Evolutionary conservation across 108 stramenopile species (phyloP).

Genomic region (Cyclotella baltica): DNA sequence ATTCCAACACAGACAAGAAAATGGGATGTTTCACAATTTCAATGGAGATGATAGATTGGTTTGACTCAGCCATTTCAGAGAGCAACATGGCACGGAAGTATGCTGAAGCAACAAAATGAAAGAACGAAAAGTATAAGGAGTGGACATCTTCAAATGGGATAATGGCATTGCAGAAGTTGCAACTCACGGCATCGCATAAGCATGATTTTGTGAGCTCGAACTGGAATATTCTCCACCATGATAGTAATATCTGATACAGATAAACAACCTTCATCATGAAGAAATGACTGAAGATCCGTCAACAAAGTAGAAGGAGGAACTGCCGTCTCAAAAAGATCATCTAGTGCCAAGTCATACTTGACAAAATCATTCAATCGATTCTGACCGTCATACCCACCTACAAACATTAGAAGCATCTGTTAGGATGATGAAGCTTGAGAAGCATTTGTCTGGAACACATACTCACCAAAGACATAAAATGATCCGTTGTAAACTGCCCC

Average conservation of each 20-base stretch:
- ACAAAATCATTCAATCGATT: constrained; percentile 95
- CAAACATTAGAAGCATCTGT: too few relatives aligned
- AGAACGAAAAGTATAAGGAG: not conserved
- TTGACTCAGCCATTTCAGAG: constrained; percentile 91
- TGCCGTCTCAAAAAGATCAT: constrained; percentile 48
- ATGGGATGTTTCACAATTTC: constrained; percentile 76
- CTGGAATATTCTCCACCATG: constrained; percentile 83
- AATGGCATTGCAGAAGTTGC: too few relatives aligned
- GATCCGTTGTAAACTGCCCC: constrained; percentile 72
- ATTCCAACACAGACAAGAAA: constrained; percentile 91
- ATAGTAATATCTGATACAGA: constrained; percentile 93
- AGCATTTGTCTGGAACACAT: too few relatives aligned
- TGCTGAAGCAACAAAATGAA: constrained; percentile 19
- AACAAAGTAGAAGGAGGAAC: constrained; percentile 86
- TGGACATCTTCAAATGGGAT: too few relatives aligned
- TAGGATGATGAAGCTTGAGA: too few relatives aligned
- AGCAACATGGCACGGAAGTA: constrained; percentile 94
- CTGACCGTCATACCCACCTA: constrained; percentile 94
- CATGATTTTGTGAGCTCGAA: constrained; percentile 95
- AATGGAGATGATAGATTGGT: constrained; percentile 65
- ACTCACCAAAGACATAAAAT: constrained; percentile 95
- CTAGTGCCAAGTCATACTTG: constrained; percentile 60
- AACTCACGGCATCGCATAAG: constrained; percentile 80
- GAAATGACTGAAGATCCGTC: constrained; percentile 84
- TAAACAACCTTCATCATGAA: constrained; percentile 73